Base-by-base conservation (phyloP, 129 eudicot genomes). In the Glebionis coronaria region DNA sequence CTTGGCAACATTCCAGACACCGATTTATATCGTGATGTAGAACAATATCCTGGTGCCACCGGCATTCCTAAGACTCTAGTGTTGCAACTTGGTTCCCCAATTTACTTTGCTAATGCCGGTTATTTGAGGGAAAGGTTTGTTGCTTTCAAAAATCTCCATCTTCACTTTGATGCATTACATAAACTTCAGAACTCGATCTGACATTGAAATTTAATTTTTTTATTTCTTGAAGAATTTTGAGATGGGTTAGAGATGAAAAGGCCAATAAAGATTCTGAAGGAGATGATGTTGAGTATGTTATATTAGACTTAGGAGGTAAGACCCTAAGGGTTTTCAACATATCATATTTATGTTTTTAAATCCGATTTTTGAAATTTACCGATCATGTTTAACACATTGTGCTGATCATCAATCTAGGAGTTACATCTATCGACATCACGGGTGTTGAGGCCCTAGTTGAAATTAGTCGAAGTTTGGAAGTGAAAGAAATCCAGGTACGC, bases 1-100 rank as follows among this genome's bases (percentile, higher is more conserved):
- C 90, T 94, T 3, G 99, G 95, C 13, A 90, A 87, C 55, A 63
- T 94, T 61, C 82, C 88, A 1, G 55, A 78, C 49, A 73, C 99
- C 1, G 44, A 61, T 23, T 28, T 89, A 62, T 94, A 87, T 69
- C 88, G 93, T 0, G 97, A 94, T 8, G 52, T 87, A 8, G 97
- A 94, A 69, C 97, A 94, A 65, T 90, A 94, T 71, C 97, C 95
- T 0, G 66, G 51, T 28, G 83, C 95, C 13, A 71, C 18, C 5
- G 81, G 65, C 15, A 38, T 73, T 45, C 84, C 93, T 0, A 91
- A 83, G 1, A 70, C 89, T 12, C 72, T 94, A 9, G 28, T 85
- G 68, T 53, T 94, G 64, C 84, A 94, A 73, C 84, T 94, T 23
- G 99, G 99, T 31, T 89, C 99, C 13, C 99, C 99, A 0, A 85